Percentiles rank a stretch among this genome's conserved stretches.
phyloP scores from a whole-genome alignment of 495 filamentous ascomycete genomes.

The Pseudomonodictys pantanalensis region DNA sequence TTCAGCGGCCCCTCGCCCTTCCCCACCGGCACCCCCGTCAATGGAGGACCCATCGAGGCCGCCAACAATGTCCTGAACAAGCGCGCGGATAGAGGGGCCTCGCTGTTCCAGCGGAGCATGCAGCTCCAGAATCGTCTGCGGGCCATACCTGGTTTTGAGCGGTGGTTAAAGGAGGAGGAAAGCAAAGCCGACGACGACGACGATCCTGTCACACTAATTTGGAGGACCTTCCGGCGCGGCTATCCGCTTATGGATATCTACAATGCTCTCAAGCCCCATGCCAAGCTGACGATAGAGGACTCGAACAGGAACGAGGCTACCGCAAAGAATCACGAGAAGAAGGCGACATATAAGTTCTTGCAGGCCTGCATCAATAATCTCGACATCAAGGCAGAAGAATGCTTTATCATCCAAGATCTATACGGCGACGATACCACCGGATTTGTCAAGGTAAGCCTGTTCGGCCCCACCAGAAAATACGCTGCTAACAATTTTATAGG shows the following conservation, averaged over 20 bases:
- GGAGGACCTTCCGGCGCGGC: conserved; percentile 81
- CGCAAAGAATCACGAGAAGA: conserved; percentile 63
- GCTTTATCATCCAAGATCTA: conserved; percentile 86
- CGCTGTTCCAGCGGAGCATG: conserved; percentile 92
- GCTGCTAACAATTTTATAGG: conserved; percentile 46
- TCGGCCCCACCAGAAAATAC: background rate
- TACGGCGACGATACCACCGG: conserved; percentile 94
- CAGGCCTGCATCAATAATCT: conserved; percentile 69
- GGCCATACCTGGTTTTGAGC: conserved; percentile 78
- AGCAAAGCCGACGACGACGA: conserved; percentile 63
- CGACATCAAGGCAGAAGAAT: conserved; percentile 72
- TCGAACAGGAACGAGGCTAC: conserved; percentile 43
- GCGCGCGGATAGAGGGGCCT: conserved; percentile 78
- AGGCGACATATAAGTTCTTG: conserved; percentile 68
- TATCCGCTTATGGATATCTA: conserved; percentile 85
- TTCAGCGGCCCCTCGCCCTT: conserved; percentile 42
- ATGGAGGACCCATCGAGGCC: conserved; percentile 62
- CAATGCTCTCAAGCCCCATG: conserved; percentile 70
- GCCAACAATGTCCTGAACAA: conserved; percentile 94
- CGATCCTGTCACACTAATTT: conserved; percentile 86
- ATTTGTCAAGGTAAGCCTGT: conserved; percentile 76
- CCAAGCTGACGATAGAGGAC: conserved; percentile 62
- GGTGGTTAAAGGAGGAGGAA: conserved; percentile 62
- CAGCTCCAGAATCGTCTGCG: conserved; percentile 74
- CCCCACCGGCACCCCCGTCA: conserved; percentile 34